Conservation (phyloP, 2,329 filamentous ascomycete species). For the Trichoderma cornu-damae region DNA sequence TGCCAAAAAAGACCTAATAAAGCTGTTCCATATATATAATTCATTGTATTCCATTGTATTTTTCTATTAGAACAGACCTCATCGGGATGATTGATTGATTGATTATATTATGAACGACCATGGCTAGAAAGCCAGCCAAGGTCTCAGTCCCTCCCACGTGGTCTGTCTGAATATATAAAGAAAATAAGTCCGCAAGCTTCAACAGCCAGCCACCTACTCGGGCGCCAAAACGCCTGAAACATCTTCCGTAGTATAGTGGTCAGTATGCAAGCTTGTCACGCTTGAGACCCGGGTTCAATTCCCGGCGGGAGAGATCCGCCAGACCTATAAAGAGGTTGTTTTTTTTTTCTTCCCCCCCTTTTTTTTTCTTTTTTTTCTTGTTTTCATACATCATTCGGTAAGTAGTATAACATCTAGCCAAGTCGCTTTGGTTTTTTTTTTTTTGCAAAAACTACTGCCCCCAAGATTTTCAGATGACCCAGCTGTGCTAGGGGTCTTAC, state of each 20-base stretch:
- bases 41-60: too few relatives aligned
- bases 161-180: background rate
- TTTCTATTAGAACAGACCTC: too few relatives aligned
- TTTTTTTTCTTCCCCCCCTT: background rate
- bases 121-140: too few relatives aligned
- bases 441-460: background rate
- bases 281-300: slow-evolving; percentile 19
- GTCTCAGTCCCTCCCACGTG: too few relatives aligned
- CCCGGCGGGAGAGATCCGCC: slow-evolving; percentile 18
- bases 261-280: slow-evolving; percentile 19
- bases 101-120: too few relatives aligned
- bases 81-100: too few relatives aligned
- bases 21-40: too few relatives aligned
- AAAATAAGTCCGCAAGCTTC: background rate
- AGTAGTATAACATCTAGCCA: background rate
- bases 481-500: background rate
- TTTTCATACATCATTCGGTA: background rate
- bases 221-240: slow-evolving; percentile 7
- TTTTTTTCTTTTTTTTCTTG: background rate
- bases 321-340: slow-evolving; percentile 11
- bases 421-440: background rate
- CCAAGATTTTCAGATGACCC: background rate
- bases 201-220: slow-evolving; percentile 1
- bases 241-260: slow-evolving; percentile 19
- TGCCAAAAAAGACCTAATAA: too few relatives aligned